Evolutionary conservation across 257 asterid genomes (phyloP).

Genomic region (Ilex aquifolium): DNA sequence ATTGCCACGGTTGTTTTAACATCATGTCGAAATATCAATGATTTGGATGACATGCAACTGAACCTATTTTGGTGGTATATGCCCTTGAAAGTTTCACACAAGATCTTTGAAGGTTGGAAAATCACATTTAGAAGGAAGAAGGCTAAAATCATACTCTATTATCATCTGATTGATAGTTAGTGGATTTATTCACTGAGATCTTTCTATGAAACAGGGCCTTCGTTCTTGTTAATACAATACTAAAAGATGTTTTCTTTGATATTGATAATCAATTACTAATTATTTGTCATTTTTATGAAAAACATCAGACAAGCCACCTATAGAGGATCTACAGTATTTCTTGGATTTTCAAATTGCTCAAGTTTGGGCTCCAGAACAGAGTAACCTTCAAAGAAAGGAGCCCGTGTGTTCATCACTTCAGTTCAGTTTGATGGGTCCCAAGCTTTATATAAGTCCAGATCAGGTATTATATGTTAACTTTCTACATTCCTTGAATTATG

Average conservation of each 20-base stretch:
- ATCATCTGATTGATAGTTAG: too few species aligned
- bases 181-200: too few species aligned
- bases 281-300: slow-evolving; percentile 11
- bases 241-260: not conserved
- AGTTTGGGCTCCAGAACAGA: slow-evolving; percentile 98
- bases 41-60: too few species aligned
- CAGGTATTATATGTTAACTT: slow-evolving; percentile 51
- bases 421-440: slow-evolving; percentile 98
- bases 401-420: slow-evolving; percentile 90
- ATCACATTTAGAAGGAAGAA: too few species aligned
- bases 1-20: too few species aligned
- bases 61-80: too few species aligned
- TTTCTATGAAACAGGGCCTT: too few species aligned
- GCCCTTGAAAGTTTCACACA: too few species aligned
- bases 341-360: slow-evolving; percentile 91
- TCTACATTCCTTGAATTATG: not conserved
- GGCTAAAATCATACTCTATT: too few species aligned
- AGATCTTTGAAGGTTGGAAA: too few species aligned
- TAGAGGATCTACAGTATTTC: slow-evolving; percentile 97
- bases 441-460: slow-evolving; percentile 89
- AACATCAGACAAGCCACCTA: slow-evolving; percentile 89
- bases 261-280: slow-evolving; percentile 3
- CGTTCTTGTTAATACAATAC: too few species aligned
- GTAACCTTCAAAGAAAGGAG: slow-evolving; percentile 77
- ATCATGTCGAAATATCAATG: too few species aligned